A percentile compares a stretch with the other conserved stretches of the same genome.
phyloP scores from a whole-genome alignment of 2,329 filamentous ascomycete species.

The Penicillium sp. region DNA sequence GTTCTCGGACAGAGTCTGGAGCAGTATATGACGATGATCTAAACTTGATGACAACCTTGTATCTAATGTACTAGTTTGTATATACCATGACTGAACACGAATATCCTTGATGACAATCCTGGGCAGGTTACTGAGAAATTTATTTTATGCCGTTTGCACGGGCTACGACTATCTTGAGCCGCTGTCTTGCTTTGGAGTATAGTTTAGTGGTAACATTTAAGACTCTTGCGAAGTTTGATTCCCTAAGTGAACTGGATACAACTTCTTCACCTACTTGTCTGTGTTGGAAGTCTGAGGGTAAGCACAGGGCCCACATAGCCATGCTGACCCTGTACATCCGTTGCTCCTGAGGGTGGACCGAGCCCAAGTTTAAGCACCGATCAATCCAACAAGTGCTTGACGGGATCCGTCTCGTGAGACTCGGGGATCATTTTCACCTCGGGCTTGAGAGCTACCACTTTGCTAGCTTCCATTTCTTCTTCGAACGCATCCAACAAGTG shows the following conservation, averaged over 20 bases:
- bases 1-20: constrained; percentile 35
- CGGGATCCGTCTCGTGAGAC: background rate
- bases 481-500: background rate
- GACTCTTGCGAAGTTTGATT: too few relatives aligned
- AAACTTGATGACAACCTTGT: background rate
- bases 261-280: background rate
- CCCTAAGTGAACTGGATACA: too few relatives aligned
- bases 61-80: background rate
- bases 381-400: background rate
- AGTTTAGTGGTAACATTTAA: too few relatives aligned
- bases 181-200: too few relatives aligned
- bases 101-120: background rate
- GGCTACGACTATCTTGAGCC: too few relatives aligned
- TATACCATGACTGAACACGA: background rate
- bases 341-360: background rate
- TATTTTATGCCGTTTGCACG: too few relatives aligned
- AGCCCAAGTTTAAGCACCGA: background rate
- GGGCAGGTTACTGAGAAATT: too few relatives aligned
- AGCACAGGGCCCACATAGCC: background rate
- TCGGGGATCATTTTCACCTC: background rate
- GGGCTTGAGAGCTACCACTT: background rate
- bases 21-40: constrained; percentile 32
- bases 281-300: too few relatives aligned
- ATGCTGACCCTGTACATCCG: background rate
- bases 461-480: background rate